Conservation (phyloP, 164 flowering plant species). For the Sextonia rubra region DNA sequence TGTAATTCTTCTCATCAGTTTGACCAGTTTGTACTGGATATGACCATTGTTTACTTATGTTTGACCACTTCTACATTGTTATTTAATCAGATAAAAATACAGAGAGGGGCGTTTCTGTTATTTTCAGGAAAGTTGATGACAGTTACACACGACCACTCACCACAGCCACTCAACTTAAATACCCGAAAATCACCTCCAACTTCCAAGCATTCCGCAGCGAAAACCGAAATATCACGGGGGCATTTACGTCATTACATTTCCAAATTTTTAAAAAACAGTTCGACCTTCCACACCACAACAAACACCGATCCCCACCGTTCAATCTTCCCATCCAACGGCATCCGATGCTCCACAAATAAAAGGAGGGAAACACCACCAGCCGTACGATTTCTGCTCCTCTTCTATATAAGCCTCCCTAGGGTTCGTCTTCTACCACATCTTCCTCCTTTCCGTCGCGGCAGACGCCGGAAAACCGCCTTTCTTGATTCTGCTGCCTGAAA, state of each 20-base stretch:
- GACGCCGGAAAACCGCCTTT: neutral
- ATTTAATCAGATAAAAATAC: neutral
- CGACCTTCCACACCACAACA: neutral
- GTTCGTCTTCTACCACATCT: neutral
- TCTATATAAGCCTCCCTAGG: slow-evolving; percentile 7
- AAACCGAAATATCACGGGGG: neutral
- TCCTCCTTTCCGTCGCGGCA: neutral
- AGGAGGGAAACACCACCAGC: slow-evolving; percentile 23
- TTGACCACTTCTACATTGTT: too few species aligned
- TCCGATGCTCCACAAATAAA: slow-evolving; percentile 10
- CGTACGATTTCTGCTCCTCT: slow-evolving; percentile 12
- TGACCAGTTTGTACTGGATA: too few species aligned
- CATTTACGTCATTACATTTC: neutral
- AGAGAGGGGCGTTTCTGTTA: neutral
- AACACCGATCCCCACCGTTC: slow-evolving; percentile 10
- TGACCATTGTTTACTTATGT: too few species aligned
- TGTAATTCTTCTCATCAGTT: too few species aligned
- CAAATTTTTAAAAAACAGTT: slow-evolving; percentile 12
- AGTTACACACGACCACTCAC: too few species aligned
- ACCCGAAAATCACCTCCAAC: too few species aligned
- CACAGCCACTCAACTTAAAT: neutral
- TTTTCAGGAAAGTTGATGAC: neutral
- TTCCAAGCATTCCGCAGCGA: neutral
- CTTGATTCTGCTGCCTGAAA: neutral
- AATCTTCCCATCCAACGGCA: slow-evolving; percentile 19